phyloP scores from a whole-genome alignment of 257 asterid genomes.

The Solanum stenotomum region DNA sequence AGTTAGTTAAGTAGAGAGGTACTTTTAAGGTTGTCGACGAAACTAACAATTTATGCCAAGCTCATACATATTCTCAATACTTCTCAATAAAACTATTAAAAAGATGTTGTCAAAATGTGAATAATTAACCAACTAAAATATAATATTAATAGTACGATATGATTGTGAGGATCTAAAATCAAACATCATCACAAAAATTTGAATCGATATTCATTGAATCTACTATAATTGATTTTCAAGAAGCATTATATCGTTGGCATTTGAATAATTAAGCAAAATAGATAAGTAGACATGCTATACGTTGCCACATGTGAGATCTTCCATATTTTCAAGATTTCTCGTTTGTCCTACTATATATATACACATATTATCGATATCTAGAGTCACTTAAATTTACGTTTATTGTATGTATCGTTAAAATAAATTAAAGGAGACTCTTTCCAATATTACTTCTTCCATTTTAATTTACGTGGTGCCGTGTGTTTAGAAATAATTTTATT shows the following conservation, averaged over 20 bases:
- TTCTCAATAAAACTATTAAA: too few relatives aligned
- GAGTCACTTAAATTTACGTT: neutral
- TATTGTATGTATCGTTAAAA: neutral
- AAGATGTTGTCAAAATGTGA: too few relatives aligned
- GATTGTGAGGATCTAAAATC: neutral
- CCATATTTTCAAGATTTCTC: neutral
- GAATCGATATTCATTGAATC: neutral
- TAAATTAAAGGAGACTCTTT: neutral
- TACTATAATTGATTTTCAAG: neutral
- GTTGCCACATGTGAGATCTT: neutral
- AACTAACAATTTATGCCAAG: neutral
- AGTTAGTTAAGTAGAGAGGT: too few relatives aligned
- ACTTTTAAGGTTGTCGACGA: rapidly evolving
- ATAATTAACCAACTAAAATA: neutral
- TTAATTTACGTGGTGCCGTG: neutral
- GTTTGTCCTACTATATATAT: neutral
- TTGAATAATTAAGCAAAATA: neutral
- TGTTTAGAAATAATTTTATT: too few relatives aligned
- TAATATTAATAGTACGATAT: neutral
- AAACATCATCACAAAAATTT: neutral
- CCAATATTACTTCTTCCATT: neutral
- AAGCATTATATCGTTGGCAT: neutral
- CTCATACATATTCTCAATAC: neutral
- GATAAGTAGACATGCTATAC: neutral
- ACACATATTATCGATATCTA: neutral